These are phyloP conservation scores for Steccherinum ochraceum DNA, from an alignment of 768 basidiomycete genomes.

Conservation along the genomic window DNA sequence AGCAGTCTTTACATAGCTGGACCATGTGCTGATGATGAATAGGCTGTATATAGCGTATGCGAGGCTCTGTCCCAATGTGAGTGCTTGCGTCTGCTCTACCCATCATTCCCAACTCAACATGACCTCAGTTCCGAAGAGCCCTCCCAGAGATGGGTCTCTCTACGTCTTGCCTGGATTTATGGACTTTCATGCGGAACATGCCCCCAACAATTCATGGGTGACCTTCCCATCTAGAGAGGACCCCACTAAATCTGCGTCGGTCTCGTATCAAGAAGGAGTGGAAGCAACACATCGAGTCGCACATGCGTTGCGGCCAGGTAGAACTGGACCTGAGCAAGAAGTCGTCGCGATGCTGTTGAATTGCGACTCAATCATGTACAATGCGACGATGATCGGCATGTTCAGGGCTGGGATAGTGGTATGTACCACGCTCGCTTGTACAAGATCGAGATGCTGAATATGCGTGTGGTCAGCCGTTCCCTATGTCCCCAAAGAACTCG, in stretches of 20 bases:
- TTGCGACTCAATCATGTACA: slow-evolving; percentile 3
- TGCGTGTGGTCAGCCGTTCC: slow-evolving; percentile 25
- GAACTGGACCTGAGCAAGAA: background rate
- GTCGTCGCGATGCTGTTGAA: slow-evolving; percentile 3
- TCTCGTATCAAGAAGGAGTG: slow-evolving; percentile 2
- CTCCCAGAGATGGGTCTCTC: slow-evolving; percentile 7
- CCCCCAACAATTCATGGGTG: background rate
- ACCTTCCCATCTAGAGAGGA: background rate
- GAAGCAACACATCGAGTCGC: slow-evolving; percentile 4
- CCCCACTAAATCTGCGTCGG: background rate
- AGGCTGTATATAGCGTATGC: no score
- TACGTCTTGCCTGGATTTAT: slow-evolving; percentile 1
- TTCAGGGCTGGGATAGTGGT: slow-evolving; percentile 7
- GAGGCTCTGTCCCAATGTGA: no score
- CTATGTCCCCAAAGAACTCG: slow-evolving; percentile 32
- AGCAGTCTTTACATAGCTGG: no score
- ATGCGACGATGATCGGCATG: background rate
- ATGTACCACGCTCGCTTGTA: no score
- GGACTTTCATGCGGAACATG: slow-evolving; percentile 8
- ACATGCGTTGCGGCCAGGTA: slow-evolving; percentile 1
- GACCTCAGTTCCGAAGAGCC: no score
- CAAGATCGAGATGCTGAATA: no score
- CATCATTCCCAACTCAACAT: no score
- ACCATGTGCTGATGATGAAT: no score
- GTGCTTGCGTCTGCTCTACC: no score